Evolutionary conservation across 495 filamentous ascomycete species (phyloP).

Genomic region (Aspergillus bridgeri): DNA sequence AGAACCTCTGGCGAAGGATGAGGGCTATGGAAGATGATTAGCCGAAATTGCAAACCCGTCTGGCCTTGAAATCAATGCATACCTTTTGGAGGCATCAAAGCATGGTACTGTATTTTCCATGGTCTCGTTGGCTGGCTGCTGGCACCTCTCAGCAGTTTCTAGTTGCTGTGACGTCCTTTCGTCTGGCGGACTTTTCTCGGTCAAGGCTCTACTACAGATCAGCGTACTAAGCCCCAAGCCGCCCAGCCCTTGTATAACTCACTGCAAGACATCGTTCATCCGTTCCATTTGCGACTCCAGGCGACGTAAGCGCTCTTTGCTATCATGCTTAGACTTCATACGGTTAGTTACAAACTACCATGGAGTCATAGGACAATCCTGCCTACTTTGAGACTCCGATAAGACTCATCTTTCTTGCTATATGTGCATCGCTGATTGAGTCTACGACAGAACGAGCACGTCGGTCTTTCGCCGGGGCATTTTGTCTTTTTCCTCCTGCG

Average conservation of each 20-base stretch:
- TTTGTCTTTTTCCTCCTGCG: slow-evolving; percentile 11
- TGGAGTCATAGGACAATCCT: no score
- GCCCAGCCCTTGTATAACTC: background rate
- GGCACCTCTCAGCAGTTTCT: background rate
- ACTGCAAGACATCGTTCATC: slow-evolving; percentile 6
- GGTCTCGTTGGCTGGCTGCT: background rate
- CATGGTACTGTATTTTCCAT: background rate
- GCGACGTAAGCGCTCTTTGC: slow-evolving; percentile 1
- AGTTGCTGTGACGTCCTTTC: background rate
- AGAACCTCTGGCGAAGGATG: slow-evolving; percentile 1
- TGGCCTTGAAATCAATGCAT: background rate
- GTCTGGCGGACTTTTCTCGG: background rate
- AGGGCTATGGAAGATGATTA: background rate
- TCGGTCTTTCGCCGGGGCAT: slow-evolving; percentile 11
- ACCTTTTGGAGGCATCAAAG: background rate
- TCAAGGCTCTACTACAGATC: background rate
- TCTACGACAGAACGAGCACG: slow-evolving; percentile 12
- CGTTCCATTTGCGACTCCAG: slow-evolving; percentile 8
- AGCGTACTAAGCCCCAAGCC: background rate
- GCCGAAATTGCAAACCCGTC: background rate
- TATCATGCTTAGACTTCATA: background rate
- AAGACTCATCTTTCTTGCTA: background rate
- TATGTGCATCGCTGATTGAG: slow-evolving; percentile 11
- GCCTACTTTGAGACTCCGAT: background rate
- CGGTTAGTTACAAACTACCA: no score